These are phyloP conservation scores for Hypoxylon cercidicola DNA, from an alignment of 495 filamentous ascomycete species.

Conservation along the genomic window DNA sequence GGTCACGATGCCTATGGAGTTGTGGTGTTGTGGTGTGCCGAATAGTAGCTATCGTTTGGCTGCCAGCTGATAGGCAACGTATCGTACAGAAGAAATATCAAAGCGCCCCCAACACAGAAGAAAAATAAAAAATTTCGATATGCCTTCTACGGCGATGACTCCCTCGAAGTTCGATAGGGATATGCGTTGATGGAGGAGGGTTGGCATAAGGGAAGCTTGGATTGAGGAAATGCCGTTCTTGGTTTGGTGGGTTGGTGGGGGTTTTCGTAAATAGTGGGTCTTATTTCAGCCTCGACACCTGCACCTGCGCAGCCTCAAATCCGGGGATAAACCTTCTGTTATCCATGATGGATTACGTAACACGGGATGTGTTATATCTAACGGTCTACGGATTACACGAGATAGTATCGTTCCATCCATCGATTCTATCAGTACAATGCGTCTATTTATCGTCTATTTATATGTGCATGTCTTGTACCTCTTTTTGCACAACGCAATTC, in stretches of 20 bases:
- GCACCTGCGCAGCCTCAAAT: conserved; percentile 12
- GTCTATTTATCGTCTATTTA: no score
- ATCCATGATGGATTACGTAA: no score
- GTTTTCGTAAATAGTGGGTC: conserved; percentile 15
- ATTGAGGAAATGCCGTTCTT: conserved; percentile 28
- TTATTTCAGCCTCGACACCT: conserved; percentile 30
- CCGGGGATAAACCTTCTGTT: no score
- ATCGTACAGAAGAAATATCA: conserved; percentile 1
- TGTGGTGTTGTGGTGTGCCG: conserved; percentile 3
- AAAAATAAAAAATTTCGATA: not conserved
- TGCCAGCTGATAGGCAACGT: conserved; percentile 10
- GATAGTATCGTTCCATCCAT: no score
- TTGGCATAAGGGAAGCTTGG: conserved; percentile 18
- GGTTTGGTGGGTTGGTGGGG: conserved; percentile 35
- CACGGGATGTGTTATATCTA: no score
- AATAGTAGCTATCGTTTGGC: conserved; percentile 2
- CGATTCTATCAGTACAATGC: no score
- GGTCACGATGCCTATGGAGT: conserved; percentile 11
- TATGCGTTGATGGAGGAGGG: conserved; percentile 21
- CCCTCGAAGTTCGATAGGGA: not conserved
- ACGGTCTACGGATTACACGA: no score
- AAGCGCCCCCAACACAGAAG: not conserved
- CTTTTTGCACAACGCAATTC: no score
- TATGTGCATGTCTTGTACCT: no score
- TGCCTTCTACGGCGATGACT: conserved; percentile 1